Evolutionary conservation across 805 yeast genomes (phyloP).

Genomic region (Schwanniomyces occidentalis): DNA sequence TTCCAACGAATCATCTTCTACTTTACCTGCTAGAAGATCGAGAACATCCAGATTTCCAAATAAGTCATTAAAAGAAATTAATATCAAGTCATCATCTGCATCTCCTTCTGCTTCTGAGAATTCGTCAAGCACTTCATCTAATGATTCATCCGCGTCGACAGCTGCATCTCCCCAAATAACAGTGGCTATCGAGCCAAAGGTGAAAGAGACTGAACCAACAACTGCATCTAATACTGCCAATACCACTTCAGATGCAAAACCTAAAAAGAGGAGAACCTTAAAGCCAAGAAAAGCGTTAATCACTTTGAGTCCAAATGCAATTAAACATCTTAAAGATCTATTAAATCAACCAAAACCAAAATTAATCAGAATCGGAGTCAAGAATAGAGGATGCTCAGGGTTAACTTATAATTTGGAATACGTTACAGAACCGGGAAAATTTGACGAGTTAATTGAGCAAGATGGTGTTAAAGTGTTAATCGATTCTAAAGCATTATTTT

Average conservation of each 20-base stretch:
- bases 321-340: slow-evolving; percentile 65
- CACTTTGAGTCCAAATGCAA: slow-evolving; percentile 73
- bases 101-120: slow-evolving; percentile 6
- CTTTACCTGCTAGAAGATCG: slow-evolving; percentile 26
- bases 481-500: slow-evolving; percentile 93
- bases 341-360: slow-evolving; percentile 84
- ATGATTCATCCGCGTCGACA: too few relatives aligned
- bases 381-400: slow-evolving; percentile 96
- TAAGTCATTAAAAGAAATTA: slow-evolving; percentile 10
- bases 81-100: slow-evolving; percentile 4
- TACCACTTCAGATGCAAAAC: slow-evolving; percentile 10
- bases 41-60: slow-evolving; percentile 29
- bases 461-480: slow-evolving; percentile 91
- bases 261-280: slow-evolving; percentile 57
- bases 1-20: slow-evolving; percentile 7
- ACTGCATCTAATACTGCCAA: slow-evolving; percentile 6
- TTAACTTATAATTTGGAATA: slow-evolving; percentile 88
- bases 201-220: slow-evolving; percentile 1
- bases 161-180: too few relatives aligned
- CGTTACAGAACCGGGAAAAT: slow-evolving; percentile 87
- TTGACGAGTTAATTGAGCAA: slow-evolving; percentile 90
- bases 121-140: too few relatives aligned
- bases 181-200: too few relatives aligned
- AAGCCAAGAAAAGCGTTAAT: slow-evolving; percentile 91
- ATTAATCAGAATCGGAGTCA: slow-evolving; percentile 89